phyloP scores from a whole-genome alignment of 2,329 filamentous ascomycete genomes.

The Escovopsis sp. region DNA sequence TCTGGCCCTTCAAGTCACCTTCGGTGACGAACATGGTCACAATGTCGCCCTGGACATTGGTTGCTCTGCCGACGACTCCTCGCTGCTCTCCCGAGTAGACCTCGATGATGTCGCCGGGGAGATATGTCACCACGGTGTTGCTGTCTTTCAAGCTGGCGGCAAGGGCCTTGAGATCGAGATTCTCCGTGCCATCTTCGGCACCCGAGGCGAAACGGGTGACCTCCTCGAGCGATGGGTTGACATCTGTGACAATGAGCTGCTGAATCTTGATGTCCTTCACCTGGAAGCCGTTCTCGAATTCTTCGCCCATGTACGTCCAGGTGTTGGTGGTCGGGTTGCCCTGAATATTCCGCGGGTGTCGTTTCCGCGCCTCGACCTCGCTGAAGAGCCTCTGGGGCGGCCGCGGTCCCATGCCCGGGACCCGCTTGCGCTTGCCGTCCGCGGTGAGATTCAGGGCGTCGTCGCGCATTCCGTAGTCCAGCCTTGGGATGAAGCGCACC shows the following conservation, averaged over 20 bases:
- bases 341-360: conserved; percentile 48
- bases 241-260: conserved; percentile 69
- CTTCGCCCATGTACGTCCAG: conserved; percentile 76
- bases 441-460: conserved; percentile 38
- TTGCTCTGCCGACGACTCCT: conserved; percentile 73
- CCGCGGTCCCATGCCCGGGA: conserved; percentile 44
- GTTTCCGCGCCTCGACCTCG: conserved; percentile 82
- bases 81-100: conserved; percentile 92
- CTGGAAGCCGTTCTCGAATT: conserved; percentile 84
- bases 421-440: conserved; percentile 70
- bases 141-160: conserved; percentile 80
- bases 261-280: conserved; percentile 90
- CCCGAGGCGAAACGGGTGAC: conserved; percentile 87
- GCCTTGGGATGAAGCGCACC: conserved; percentile 73
- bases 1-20: conserved; percentile 67
- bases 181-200: conserved; percentile 82
- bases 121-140: conserved; percentile 67
- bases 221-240: conserved; percentile 87
- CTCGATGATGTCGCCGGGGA: conserved; percentile 91
- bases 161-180: conserved; percentile 80
- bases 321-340: conserved; percentile 63
- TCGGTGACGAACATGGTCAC: conserved; percentile 76
- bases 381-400: conserved; percentile 87
- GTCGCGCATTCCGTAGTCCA: conserved; percentile 84
- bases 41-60: conserved; percentile 80